Conservation (phyloP, 768 basidiomycete genomes). For the Rhodotorula paludigena region DNA sequence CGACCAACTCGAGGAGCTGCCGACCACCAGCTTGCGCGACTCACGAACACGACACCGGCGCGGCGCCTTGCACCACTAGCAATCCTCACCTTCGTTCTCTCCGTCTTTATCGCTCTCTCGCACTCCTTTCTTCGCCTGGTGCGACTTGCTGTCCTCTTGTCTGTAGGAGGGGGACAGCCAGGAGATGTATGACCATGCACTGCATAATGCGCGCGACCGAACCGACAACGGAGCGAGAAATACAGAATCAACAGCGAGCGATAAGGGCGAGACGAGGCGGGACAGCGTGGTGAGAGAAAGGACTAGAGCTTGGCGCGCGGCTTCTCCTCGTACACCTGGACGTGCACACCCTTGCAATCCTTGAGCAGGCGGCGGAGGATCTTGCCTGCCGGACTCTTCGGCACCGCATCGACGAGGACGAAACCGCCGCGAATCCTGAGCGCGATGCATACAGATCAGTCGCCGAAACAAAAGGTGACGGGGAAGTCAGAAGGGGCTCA, state of each 20-base stretch:
- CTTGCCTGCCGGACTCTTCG: conserved; percentile 42
- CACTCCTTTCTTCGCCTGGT: too few species aligned
- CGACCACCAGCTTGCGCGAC: too few species aligned
- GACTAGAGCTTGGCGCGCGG: conserved; percentile 33
- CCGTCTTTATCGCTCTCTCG: too few species aligned
- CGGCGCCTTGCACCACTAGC: too few species aligned
- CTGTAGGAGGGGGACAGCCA: too few species aligned
- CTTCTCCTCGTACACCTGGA: conserved; percentile 36
- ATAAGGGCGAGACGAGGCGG: background rate
- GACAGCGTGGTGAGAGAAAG: background rate
- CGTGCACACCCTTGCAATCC: conserved; percentile 34
- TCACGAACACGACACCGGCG: too few species aligned
- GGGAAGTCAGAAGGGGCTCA: background rate
- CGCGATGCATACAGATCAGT: background rate
- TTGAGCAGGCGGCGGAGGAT: conserved; percentile 40
- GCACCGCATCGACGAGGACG: conserved; percentile 38
- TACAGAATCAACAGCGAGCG: background rate
- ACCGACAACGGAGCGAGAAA: background rate
- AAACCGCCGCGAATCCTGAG: conserved; percentile 41
- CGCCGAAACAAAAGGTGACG: too few species aligned
- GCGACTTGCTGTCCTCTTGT: too few species aligned
- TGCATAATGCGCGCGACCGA: background rate
- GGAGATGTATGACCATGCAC: background rate
- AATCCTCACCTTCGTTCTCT: too few species aligned
- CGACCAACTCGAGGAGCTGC: too few species aligned